Conservation (phyloP, 495 filamentous ascomycete genomes). For the Aspergillus leporis region DNA sequence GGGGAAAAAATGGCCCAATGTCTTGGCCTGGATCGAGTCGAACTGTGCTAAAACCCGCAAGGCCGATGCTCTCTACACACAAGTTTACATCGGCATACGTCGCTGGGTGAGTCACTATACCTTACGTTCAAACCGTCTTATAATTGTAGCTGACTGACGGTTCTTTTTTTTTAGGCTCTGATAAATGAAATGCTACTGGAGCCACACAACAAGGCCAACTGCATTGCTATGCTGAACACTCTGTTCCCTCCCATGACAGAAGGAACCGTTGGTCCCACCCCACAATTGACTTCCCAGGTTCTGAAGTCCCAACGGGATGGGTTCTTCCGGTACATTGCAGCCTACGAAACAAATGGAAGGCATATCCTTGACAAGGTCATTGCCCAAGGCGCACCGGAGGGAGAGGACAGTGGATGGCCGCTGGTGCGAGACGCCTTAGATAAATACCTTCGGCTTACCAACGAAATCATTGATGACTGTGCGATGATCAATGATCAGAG, state of each 20-base stretch:
- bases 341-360: slow-evolving; percentile 59
- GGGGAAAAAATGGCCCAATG: slow-evolving; percentile 48
- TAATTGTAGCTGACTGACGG: slow-evolving; percentile 20
- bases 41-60: slow-evolving; percentile 57
- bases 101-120: slow-evolving; percentile 58
- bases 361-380: slow-evolving; percentile 57
- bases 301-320: slow-evolving; percentile 60
- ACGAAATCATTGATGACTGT: slow-evolving; percentile 64
- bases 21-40: slow-evolving; percentile 54
- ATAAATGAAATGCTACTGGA: slow-evolving; percentile 69
- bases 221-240: slow-evolving; percentile 75
- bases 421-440: slow-evolving; percentile 55
- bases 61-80: slow-evolving; percentile 63
- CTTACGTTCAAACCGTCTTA: background rate
- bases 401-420: slow-evolving; percentile 59
- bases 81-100: slow-evolving; percentile 65
- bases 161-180: slow-evolving; percentile 55
- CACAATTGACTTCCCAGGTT: slow-evolving; percentile 54
- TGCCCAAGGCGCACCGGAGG: slow-evolving; percentile 49
- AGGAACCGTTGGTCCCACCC: slow-evolving; percentile 48
- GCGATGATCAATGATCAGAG: slow-evolving; percentile 47
- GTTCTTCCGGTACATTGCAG: slow-evolving; percentile 67
- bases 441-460: slow-evolving; percentile 60
- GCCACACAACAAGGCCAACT: slow-evolving; percentile 67
- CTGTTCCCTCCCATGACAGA: slow-evolving; percentile 62